A percentile compares a stretch with the other conserved stretches of the same genome.
These are phyloP conservation scores for Microcyclospora tardicrescens DNA, from an alignment of 2,329 filamentous ascomycete species.

Conservation along the genomic window DNA sequence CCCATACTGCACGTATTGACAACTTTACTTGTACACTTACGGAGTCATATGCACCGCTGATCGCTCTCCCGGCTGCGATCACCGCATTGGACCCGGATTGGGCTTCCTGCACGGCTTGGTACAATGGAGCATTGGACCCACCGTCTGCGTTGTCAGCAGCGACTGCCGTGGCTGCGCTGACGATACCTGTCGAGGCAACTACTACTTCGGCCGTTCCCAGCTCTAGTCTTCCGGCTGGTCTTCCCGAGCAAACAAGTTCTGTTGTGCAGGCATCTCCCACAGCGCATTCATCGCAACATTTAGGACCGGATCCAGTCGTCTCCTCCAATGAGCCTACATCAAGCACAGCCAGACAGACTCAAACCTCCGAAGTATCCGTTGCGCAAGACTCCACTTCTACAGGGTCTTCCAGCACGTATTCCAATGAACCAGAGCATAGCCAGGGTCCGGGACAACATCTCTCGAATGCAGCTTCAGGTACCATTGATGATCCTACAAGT, in stretches of 20 bases:
- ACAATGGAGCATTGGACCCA: slow-evolving; percentile 8
- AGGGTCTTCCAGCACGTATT: neutral
- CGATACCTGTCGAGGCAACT: neutral
- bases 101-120: slow-evolving; percentile 5
- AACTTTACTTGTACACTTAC: slow-evolving; percentile 3
- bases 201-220: slow-evolving; percentile 1
- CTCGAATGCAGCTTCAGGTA: neutral
- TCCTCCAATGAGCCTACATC: too few relatives aligned
- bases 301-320: too few relatives aligned
- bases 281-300: too few relatives aligned
- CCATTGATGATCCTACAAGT: neutral
- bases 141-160: slow-evolving; percentile 2
- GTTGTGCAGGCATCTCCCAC: too few relatives aligned
- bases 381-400: neutral
- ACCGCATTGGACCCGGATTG: slow-evolving; percentile 6
- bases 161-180: neutral
- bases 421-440: neutral
- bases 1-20: slow-evolving; percentile 1
- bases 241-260: neutral
- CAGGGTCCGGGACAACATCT: neutral
- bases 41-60: slow-evolving; percentile 6
- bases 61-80: slow-evolving; percentile 6
- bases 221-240: neutral
- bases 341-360: neutral
- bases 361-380: neutral